A percentile compares a stretch with the other conserved stretches of the same genome.
These are phyloP conservation scores for Calonectria multiphialidica DNA, from an alignment of 2,329 filamentous ascomycete genomes.

Conservation along the genomic window DNA sequence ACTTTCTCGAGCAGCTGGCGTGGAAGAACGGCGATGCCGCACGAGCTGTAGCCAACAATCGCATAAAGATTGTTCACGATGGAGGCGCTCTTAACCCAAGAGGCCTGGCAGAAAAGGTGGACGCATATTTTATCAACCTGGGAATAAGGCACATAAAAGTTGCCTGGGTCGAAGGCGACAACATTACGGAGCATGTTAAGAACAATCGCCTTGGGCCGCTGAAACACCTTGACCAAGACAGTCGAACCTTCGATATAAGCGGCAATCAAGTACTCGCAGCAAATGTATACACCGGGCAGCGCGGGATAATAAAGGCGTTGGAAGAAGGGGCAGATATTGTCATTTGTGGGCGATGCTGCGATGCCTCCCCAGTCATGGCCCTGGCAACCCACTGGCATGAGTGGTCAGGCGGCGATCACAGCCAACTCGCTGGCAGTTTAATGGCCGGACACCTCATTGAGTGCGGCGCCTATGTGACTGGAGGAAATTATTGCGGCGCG, in stretches of 20 bases:
- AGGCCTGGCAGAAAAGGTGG: slow-evolving; percentile 57
- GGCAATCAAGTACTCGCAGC: slow-evolving; percentile 36
- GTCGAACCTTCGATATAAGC: neutral
- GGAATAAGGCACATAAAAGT: slow-evolving; percentile 47
- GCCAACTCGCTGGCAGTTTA: slow-evolving; percentile 59
- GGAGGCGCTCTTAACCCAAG: slow-evolving; percentile 68
- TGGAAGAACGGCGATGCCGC: slow-evolving; percentile 46
- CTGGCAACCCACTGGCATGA: slow-evolving; percentile 65
- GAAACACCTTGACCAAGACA: slow-evolving; percentile 29
- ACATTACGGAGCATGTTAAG: slow-evolving; percentile 48
- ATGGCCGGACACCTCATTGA: slow-evolving; percentile 64
- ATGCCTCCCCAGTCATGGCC: slow-evolving; percentile 62
- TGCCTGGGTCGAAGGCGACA: slow-evolving; percentile 54
- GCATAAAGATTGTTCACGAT: slow-evolving; percentile 67
- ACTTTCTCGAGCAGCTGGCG: slow-evolving; percentile 55
- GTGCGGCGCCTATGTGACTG: slow-evolving; percentile 63
- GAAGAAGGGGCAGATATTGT: slow-evolving; percentile 55
- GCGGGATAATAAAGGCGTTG: slow-evolving; percentile 55
- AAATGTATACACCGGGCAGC: slow-evolving; percentile 65
- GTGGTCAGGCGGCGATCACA: slow-evolving; percentile 58
- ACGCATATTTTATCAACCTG: slow-evolving; percentile 34
- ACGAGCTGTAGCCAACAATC: slow-evolving; percentile 52
- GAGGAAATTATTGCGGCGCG: slow-evolving; percentile 62
- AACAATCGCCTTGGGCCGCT: slow-evolving; percentile 28
- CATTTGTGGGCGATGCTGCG: slow-evolving; percentile 57